These are phyloP conservation scores for Penicillium daleae DNA, from an alignment of 495 filamentous ascomycete genomes.

Conservation along the genomic window DNA sequence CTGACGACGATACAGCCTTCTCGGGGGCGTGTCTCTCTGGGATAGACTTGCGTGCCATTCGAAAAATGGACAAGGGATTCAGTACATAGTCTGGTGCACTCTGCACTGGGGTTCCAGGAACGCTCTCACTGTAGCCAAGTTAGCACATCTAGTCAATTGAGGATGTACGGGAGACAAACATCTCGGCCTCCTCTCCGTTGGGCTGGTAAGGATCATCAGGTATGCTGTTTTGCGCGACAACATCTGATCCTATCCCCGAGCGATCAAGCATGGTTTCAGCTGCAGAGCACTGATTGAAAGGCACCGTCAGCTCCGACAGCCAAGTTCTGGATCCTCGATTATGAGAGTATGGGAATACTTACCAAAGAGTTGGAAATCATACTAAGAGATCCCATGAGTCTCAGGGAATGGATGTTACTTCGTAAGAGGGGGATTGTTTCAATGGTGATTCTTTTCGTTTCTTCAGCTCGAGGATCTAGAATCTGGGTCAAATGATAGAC, in stretches of 20 bases:
- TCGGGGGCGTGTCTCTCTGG: conserved; percentile 40
- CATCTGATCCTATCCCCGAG: conserved; percentile 35
- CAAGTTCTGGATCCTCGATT: not conserved
- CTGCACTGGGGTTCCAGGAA: conserved; percentile 31
- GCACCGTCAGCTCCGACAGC: not conserved
- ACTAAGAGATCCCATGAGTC: conserved; percentile 30
- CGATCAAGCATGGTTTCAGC: conserved; percentile 37
- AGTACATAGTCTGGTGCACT: conserved; percentile 40
- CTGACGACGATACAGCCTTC: conserved; percentile 23
- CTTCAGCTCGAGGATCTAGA: conserved; percentile 28
- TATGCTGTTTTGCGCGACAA: conserved; percentile 30
- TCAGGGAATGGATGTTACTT: conserved; percentile 34
- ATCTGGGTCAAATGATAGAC: conserved; percentile 40
- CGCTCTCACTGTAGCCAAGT: conserved; percentile 13
- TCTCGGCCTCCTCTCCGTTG: conserved; percentile 20
- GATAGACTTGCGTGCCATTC: conserved; percentile 37
- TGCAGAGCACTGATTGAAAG: conserved; percentile 20
- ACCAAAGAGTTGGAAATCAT: conserved; percentile 30
- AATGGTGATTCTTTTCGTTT: conserved; percentile 25
- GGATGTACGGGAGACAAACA: conserved; percentile 5
- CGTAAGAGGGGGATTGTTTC: conserved; percentile 31
- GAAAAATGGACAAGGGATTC: conserved; percentile 37
- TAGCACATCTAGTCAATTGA: not conserved
- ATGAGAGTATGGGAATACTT: not conserved
- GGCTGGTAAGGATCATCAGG: conserved; percentile 37